Evolutionary conservation across 345 rosid genomes (phyloP), one percentile per base, ranked within the genome.

Genomic region (Eucalyptus tenuipes): DNA sequence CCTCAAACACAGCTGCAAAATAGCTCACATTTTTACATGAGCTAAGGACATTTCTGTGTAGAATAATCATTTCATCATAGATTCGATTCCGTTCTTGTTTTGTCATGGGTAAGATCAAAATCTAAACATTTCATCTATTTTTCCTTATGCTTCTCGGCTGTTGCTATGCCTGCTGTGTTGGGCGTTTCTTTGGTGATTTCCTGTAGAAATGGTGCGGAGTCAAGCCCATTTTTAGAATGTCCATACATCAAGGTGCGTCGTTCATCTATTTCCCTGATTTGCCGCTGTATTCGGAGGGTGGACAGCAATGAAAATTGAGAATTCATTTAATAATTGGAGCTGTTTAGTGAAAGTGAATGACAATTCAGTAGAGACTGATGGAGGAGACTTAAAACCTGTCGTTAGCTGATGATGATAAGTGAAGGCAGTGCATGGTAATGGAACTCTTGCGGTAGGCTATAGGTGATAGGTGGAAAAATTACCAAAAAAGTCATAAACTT

Each of bases 401-500:
- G 33, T 61, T 61, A 13, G 33, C 68, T 29, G 33, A 61, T 61
- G 68, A 61, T 61, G 31, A 61, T 12, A 29, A 4, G 68, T 12
- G 33, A 13, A 6, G 29, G 33, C 33, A 61, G 0, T 61, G 16
- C 16, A 5, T 61, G 68, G 17, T 13, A 13, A 27, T 6, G 33
- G 17, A 61, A 61, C 17, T 29, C 68, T 29, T 61, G 68, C 0
- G 1, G 33, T 61, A 61, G 4, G 33, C 68, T 27, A 61, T 3
- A 12, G 68, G 68, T 61, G 2, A 59, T 59, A 11, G 7, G 7
- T 2, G 13, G n/a, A 4, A 17, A 52, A 52, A 52, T 4, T 17
- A 18, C 0, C 3, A 50, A 52, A 17, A 52, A 18, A 17, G 22
- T 7, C 8, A 0, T 50, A 50, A 50, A 52, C 1, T 17, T 18